phyloP scores from a whole-genome alignment of 805 yeast species.

The Ogataea pignaliae region DNA sequence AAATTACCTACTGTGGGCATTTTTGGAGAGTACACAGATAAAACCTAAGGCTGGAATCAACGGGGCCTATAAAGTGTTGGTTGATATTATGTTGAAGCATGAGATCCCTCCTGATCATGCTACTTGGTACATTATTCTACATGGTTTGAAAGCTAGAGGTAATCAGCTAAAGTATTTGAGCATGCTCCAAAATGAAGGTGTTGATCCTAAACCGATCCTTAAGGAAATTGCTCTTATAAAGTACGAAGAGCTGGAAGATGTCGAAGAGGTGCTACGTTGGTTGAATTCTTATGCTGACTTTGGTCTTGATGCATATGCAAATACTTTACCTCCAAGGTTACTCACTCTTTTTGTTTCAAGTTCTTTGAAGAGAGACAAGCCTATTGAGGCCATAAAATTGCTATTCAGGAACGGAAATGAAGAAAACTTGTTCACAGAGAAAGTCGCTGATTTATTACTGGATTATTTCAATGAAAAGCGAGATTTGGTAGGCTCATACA shows the following conservation, averaged over 20 bases:
- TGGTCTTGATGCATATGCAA: no score
- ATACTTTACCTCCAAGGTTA: no score
- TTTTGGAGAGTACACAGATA: no score
- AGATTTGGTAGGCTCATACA: conserved; percentile 3
- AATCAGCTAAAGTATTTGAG: background rate
- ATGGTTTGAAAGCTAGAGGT: background rate
- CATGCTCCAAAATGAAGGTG: no score
- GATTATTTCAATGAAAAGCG: conserved; percentile 1
- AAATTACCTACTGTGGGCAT: conserved; percentile 5
- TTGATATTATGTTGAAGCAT: background rate
- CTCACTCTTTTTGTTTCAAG: background rate
- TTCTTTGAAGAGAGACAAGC: conserved; percentile 1
- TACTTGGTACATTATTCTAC: conserved; percentile 5
- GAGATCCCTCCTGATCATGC: conserved; percentile 4
- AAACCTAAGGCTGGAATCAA: no score
- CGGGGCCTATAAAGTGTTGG: no score
- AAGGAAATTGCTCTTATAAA: no score
- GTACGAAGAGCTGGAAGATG: no score
- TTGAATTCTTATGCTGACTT: no score
- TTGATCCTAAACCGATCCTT: no score
- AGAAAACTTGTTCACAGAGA: background rate
- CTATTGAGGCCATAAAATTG: conserved; percentile 2
- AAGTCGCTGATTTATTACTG: conserved; percentile 1
- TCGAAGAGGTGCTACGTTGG: no score
- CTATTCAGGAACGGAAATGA: conserved; percentile 1